Conservation (phyloP, 83 land plant genomes). For the Picea engelmannii region DNA sequence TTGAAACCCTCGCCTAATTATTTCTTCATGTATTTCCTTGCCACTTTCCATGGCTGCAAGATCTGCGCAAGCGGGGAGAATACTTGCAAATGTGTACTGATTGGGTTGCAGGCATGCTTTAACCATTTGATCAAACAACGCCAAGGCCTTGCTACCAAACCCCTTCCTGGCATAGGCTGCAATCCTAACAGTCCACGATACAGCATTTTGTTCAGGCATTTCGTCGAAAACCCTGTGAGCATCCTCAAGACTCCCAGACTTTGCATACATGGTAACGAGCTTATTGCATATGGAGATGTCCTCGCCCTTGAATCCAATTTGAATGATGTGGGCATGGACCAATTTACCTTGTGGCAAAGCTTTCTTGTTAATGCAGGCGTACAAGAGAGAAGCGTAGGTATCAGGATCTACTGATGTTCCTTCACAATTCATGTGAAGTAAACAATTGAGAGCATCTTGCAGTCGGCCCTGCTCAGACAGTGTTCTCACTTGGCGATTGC, state of each 20-base stretch:
- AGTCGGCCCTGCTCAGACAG: not conserved
- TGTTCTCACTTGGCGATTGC: not conserved
- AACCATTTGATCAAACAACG: slow-evolving; percentile 27
- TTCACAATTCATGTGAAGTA: not conserved
- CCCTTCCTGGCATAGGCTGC: slow-evolving; percentile 26
- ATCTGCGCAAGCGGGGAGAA: slow-evolving; percentile 20
- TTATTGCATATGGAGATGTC: slow-evolving; percentile 16
- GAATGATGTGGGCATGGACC: slow-evolving; percentile 17
- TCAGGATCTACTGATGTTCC: not conserved
- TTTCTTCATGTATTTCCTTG: slow-evolving; percentile 26
- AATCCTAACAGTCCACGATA: slow-evolving; percentile 58
- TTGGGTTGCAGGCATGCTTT: slow-evolving; percentile 25
- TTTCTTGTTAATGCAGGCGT: not conserved
- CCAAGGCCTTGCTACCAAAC: slow-evolving; percentile 18
- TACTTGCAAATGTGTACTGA: slow-evolving; percentile 40
- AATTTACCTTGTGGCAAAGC: not conserved
- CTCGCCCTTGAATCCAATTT: slow-evolving; percentile 8
- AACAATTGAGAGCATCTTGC: not conserved
- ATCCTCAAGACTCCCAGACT: not conserved
- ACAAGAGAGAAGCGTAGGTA: not conserved
- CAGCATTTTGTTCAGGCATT: slow-evolving; percentile 15
- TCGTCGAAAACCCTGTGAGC: slow-evolving; percentile 23
- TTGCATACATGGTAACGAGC: slow-evolving; percentile 23
- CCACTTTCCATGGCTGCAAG: slow-evolving; percentile 10
- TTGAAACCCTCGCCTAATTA: slow-evolving; percentile 18